A percentile compares a stretch with the other conserved stretches of the same genome.
Evolutionary conservation across 139 green algal genomes (phyloP).

Genomic region (Pedinophyceae sp.): DNA sequence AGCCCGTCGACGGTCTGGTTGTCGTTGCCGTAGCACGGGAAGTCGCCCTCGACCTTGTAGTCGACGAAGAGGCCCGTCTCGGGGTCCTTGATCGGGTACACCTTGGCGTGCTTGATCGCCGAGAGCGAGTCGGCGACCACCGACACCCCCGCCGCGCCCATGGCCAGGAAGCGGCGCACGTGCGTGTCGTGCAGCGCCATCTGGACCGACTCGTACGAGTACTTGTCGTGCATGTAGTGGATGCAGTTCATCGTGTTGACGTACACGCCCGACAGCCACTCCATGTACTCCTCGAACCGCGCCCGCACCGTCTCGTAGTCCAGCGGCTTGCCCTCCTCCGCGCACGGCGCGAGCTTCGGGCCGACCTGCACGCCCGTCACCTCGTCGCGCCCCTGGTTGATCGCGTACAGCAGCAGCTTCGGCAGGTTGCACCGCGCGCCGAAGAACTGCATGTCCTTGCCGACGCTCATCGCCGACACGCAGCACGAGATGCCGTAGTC

Average conservation of each 20-base stretch:
- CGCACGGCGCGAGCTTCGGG: slow-evolving; percentile 25
- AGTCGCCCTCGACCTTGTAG: slow-evolving; percentile 44
- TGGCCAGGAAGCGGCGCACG: slow-evolving; percentile 39
- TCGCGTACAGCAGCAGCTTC: slow-evolving; percentile 51
- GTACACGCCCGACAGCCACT: slow-evolving; percentile 50
- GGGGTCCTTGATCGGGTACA: slow-evolving; percentile 28
- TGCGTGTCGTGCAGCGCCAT: slow-evolving; percentile 63
- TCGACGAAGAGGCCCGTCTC: slow-evolving; percentile 27
- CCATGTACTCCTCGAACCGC: slow-evolving; percentile 41
- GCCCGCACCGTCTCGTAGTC: slow-evolving; percentile 36
- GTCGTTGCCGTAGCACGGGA: slow-evolving; percentile 63
- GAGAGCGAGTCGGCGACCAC: slow-evolving; percentile 50
- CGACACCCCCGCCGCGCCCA: slow-evolving; percentile 46
- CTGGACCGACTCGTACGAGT: slow-evolving; percentile 52
- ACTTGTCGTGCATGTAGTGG: slow-evolving; percentile 57
- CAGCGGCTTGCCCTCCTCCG: slow-evolving; percentile 17
- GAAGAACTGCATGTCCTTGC: slow-evolving; percentile 63
- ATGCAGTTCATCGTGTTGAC: slow-evolving; percentile 59
- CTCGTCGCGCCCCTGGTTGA: slow-evolving; percentile 53
- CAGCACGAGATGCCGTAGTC: slow-evolving; percentile 66
- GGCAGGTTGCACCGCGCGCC: slow-evolving; percentile 48
- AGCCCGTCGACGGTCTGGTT: slow-evolving; percentile 40
- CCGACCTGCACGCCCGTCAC: slow-evolving; percentile 39
- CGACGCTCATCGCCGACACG: slow-evolving; percentile 49
- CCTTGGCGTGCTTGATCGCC: slow-evolving; percentile 58